A percentile compares a stretch with the other conserved stretches of the same genome.
Conservation (phyloP, 192 early-diverging fungal genomes). For the Linderina pennispora region DNA sequence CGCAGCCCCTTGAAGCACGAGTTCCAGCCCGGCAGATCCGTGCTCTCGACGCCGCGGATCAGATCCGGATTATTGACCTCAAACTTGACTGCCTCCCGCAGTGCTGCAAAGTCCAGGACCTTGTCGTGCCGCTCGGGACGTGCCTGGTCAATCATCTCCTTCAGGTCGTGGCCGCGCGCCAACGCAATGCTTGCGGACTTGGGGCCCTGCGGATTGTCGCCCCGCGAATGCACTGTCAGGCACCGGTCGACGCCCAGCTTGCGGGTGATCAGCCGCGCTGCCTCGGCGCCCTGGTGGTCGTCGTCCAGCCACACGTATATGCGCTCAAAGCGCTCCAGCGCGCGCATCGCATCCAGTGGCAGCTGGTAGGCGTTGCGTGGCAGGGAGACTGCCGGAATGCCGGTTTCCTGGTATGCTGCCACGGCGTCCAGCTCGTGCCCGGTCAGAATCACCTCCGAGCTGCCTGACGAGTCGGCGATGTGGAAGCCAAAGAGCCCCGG, state of each 20-base stretch:
- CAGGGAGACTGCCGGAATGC: conserved; percentile 53
- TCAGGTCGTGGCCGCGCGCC: conserved; percentile 30
- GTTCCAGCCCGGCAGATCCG: conserved; percentile 58
- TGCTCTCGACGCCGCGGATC: conserved; percentile 56
- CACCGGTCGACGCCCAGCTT: conserved; percentile 63
- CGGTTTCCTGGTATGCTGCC: conserved; percentile 60
- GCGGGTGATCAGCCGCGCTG: conserved; percentile 52
- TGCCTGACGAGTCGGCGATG: conserved; percentile 29
- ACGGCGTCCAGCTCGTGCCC: conserved; percentile 61
- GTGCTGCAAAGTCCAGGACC: conserved; percentile 54
- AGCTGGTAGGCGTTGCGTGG: conserved; percentile 53
- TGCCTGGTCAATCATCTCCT: conserved; percentile 35
- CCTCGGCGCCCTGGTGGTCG: conserved; percentile 56
- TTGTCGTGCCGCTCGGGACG: conserved; percentile 57
- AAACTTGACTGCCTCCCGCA: conserved; percentile 57
- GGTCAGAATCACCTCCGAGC: conserved; percentile 50
- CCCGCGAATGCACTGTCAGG: conserved; percentile 47
- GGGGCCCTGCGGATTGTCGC: conserved; percentile 42
- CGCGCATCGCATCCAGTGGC: conserved; percentile 51
- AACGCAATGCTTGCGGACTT: conserved; percentile 52
- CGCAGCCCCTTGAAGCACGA: conserved; percentile 60
- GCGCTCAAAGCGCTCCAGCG: conserved; percentile 57
- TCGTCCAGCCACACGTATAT: conserved; percentile 67
- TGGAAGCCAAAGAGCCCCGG: conserved; percentile 63
- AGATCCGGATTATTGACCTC: conserved; percentile 61